Evolutionary conservation across 805 yeast species (phyloP), one percentile per base, ranked within the genome.

Genomic region (Starmerella floricola): DNA sequence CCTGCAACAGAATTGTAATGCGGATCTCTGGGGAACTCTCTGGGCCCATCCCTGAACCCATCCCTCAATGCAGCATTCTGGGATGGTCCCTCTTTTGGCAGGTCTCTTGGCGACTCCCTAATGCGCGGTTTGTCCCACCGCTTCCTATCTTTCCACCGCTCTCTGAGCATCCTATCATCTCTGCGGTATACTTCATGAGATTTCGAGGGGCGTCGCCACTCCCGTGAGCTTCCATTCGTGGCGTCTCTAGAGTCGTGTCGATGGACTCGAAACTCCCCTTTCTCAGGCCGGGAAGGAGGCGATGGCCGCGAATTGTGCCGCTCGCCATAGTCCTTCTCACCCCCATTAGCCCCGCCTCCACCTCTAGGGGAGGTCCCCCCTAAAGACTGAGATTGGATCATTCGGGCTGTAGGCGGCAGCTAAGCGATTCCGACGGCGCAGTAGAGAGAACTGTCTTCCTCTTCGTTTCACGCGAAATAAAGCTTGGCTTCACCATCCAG

Each of bases 161-260:
- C 51, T 23, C 41, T 36, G 12, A 18, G 30, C 6, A 37, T 42
- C 11, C 52, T 28, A 33, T 48, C 52, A 36, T 48, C 52, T 6
- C 52, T 35, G 15, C 52, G 34, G 29, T 28, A 28, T 2, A 36
- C 34, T 16, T 40, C 35, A 12, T 34, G 43, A 6, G 29, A n/a
- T 12, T 45, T 41, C 20, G 41, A 28, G 5, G 48, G 39, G 23
- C 44, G 40, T 13, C 39, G 15, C 41, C 49, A 38, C 11, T 33
- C 38, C 20, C 43, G 40, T 2, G 37, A 20, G 17, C 27, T 11
- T 8, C 28, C 8, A 17, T 11, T 4, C 2, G 34, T 17, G 12
- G 23, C 8, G 16, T 35, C 44, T 21, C 40, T 34, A 19, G 36
- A 6, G 17, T 36, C 40, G 21, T 29, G 38, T 3, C 34, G 34